Percentiles rank a stretch among this genome's conserved stretches.
Evolutionary conservation across 2,329 filamentous ascomycete species (phyloP).

Genomic region (Xylariales sp.): DNA sequence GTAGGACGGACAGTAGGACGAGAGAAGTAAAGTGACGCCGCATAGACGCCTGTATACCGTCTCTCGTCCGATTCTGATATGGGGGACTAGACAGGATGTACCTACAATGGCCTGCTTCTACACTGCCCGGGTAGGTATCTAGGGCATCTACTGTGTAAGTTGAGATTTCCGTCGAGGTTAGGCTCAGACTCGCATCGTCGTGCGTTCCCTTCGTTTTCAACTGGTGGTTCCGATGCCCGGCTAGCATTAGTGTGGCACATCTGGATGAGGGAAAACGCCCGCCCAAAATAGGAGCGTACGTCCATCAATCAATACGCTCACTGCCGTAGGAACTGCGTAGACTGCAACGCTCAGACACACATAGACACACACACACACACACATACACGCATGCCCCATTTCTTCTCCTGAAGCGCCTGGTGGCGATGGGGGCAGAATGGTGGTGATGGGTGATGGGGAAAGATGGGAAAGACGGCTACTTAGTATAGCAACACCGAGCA

Average conservation of each 20-base stretch:
- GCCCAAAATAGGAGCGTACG: conserved; percentile 19
- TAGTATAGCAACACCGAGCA: conserved; percentile 10
- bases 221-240: conserved; percentile 13
- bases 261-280: conserved; percentile 12
- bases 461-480: conserved; percentile 8
- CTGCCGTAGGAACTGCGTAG: conserved; percentile 3
- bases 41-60: conserved; percentile 16
- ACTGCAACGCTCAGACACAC: background rate
- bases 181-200: conserved; percentile 11
- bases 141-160: conserved; percentile 3
- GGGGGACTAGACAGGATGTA: background rate
- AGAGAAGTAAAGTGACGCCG: conserved; percentile 17
- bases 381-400: background rate
- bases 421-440: conserved; percentile 12
- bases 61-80: background rate
- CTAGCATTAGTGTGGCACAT: conserved; percentile 10
- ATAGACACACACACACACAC: background rate
- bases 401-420: conserved; percentile 26
- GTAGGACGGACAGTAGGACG: conserved; percentile 10
- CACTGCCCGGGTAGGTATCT: no score
- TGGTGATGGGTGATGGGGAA: conserved; percentile 17
- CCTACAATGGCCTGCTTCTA: background rate
- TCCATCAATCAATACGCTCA: background rate
- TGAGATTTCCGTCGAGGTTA: background rate
- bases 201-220: conserved; percentile 18